These are phyloP conservation scores for Chlorella sp. DNA, from an alignment of 139 green algal genomes.

Conservation along the genomic window DNA sequence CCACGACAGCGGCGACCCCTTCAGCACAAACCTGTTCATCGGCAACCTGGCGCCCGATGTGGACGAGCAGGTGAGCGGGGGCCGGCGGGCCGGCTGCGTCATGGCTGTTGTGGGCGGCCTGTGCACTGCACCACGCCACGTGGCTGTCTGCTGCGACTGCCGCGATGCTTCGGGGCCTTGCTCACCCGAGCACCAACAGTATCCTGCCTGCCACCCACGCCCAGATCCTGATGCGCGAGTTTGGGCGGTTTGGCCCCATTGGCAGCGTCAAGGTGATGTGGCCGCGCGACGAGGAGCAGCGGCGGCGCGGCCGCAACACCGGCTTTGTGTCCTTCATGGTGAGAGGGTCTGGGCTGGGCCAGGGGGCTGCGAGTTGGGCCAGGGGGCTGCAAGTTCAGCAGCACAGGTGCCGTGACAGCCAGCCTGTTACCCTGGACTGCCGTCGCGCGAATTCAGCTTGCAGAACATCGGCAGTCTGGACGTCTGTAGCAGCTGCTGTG, in stretches of 20 bases:
- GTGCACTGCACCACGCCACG: background rate
- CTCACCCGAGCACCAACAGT: background rate
- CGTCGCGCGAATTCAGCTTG: no score
- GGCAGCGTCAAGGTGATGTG: constrained; percentile 98
- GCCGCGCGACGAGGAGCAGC: constrained; percentile 94
- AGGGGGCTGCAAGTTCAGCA: no score
- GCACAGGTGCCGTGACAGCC: no score
- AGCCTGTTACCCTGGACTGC: no score
- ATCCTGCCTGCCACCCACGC: background rate
- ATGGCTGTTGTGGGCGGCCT: background rate
- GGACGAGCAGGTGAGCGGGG: constrained; percentile 59
- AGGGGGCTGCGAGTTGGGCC: no score
- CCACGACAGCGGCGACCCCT: constrained; percentile 75
- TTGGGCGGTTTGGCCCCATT: constrained; percentile 91
- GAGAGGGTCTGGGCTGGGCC: constrained; percentile 4
- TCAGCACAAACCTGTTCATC: constrained; percentile 95
- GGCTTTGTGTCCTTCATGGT: constrained; percentile 99
- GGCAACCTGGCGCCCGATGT: constrained; percentile 90
- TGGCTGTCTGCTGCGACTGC: background rate
- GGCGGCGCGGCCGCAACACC: constrained; percentile 82
- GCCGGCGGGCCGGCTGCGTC: background rate
- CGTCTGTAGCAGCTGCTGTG: no score
- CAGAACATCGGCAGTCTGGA: no score
- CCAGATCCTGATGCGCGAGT: constrained; percentile 81
- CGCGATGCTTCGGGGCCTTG: no score